Percentiles rank a stretch among this genome's conserved stretches.
phyloP scores from a whole-genome alignment of 352 stramenopile genomes.

The Pythium aquatile region DNA sequence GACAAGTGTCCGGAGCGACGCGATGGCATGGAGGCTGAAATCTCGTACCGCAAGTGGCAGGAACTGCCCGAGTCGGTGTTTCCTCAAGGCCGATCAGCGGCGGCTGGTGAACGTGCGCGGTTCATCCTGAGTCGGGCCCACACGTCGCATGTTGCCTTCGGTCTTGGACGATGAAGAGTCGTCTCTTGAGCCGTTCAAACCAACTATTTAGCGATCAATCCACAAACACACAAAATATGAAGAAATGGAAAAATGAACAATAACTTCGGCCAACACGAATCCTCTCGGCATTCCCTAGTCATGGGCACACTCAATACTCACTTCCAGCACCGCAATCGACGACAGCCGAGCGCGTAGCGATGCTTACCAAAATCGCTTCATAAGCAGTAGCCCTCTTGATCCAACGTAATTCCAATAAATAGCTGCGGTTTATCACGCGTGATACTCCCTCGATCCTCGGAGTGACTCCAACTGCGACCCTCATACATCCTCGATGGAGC shows the following conservation, averaged over 20 bases:
- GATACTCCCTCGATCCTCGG: slow-evolving; percentile 22
- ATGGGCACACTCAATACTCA: slow-evolving; percentile 1
- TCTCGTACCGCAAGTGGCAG: slow-evolving; percentile 68
- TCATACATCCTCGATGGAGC: slow-evolving; percentile 66
- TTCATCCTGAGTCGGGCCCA: slow-evolving; percentile 81
- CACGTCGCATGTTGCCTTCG: slow-evolving; percentile 53
- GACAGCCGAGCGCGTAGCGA: not conserved
- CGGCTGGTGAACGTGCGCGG: slow-evolving; percentile 67
- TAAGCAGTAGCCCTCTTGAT: slow-evolving; percentile 5
- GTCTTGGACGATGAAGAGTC: slow-evolving; percentile 38
- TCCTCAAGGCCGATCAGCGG: slow-evolving; percentile 48
- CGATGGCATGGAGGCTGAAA: slow-evolving; percentile 53
- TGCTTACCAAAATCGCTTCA: slow-evolving; percentile 16
- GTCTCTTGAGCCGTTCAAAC: not conserved
- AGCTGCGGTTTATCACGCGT: slow-evolving; percentile 28
- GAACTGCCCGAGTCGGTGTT: slow-evolving; percentile 67
- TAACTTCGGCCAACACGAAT: slow-evolving; percentile 10
- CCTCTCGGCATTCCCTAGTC: not conserved
- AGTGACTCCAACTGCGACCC: slow-evolving; percentile 9
- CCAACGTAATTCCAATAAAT: slow-evolving; percentile 32
- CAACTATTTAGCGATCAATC: slow-evolving; percentile 19
- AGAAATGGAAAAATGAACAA: slow-evolving; percentile 25
- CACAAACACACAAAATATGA: slow-evolving; percentile 13
- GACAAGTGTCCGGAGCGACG: slow-evolving; percentile 50
- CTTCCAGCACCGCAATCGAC: not conserved